Base-by-base conservation (phyloP, 2,329 filamentous ascomycete genomes). In the Ophiostoma ips region DNA sequence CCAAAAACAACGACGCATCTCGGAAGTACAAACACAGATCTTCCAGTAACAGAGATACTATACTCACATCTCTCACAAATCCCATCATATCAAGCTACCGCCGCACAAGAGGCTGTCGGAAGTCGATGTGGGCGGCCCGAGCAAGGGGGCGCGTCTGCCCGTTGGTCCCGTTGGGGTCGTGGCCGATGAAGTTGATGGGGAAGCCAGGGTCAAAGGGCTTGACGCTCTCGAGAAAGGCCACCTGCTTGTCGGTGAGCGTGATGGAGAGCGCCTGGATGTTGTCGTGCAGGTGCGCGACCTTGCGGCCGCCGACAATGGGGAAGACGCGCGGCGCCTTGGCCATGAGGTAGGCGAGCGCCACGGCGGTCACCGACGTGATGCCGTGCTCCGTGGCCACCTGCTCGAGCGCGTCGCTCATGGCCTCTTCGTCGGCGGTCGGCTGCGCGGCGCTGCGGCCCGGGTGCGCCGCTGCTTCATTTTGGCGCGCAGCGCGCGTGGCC, bases 301-400 rank as follows among this genome's bases (percentile, higher is more conserved):
- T 77, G 12, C 72, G 62, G 0, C 70, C 71, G 2, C 74, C 75
- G 11, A 77, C 58, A 44, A 78, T 69, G 1, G 74, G 74, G 53
- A 73, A 71, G 18, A 77, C 73, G 53, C 76, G 67, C 0, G 68
- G 67, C 1, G 70, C 63, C 64, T 77, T 78, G 54, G 66, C 60
- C 57, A 68, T 61, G 12, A 76, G 65, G 53, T 77, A 77, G 6
- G 72, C 71, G 46, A 76, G 61, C 0, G 73, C 73, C 33, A 85
- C 66, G 35, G 73, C 73, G 4, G 79, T 82, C 46, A 85, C 70
- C 31, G 72, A 66, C 2, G 58, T 76, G 48, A 71, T 66, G 1
- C 73, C 72, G 56, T 80, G 75, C 52, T 71, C 67, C 8, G 70
- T 68, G 0, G 76, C 78, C 8, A 84, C 71, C 56, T 76, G 70